phyloP scores from a whole-genome alignment of 768 basidiomycete genomes.

The Cytidiella melzeri region DNA sequence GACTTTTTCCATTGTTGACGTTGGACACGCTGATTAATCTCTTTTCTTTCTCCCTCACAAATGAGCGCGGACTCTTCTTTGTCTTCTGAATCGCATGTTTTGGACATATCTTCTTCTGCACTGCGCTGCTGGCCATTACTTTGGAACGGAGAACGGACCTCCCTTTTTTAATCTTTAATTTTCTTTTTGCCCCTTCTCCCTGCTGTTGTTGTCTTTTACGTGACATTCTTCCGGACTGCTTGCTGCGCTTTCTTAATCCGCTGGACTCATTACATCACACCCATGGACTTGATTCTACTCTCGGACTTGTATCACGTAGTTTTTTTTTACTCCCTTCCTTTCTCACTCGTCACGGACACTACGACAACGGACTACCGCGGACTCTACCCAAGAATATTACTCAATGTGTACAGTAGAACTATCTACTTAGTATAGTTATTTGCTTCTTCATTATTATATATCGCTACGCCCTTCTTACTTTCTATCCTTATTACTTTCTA shows the following conservation, averaged over 20 bases:
- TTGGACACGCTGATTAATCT: constrained; percentile 1
- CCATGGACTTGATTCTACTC: no score
- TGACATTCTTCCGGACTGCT: background rate
- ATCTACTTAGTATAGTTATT: no score
- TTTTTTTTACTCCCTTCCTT: no score
- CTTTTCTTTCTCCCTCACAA: constrained; percentile 1
- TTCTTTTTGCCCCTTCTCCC: background rate
- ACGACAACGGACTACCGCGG: no score
- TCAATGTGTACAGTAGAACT: no score
- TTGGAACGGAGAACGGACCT: constrained; percentile 13
- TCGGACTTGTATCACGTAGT: no score
- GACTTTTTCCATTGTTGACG: constrained; percentile 18
- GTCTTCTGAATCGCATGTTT: background rate
- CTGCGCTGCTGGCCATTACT: constrained; percentile 3
- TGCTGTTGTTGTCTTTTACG: constrained; percentile 1
- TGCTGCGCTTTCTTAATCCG: background rate
- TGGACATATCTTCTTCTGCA: background rate
- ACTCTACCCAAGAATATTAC: no score
- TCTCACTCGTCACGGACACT: no score
- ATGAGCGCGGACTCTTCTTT: constrained; percentile 8
- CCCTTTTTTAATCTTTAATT: background rate
- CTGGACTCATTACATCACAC: no score
- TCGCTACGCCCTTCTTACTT: no score
- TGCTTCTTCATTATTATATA: no score
- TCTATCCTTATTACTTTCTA: no score